These are phyloP conservation scores for Trypanosoma conorhini DNA, from an alignment of 208 protist species.

Conservation along the genomic window DNA sequence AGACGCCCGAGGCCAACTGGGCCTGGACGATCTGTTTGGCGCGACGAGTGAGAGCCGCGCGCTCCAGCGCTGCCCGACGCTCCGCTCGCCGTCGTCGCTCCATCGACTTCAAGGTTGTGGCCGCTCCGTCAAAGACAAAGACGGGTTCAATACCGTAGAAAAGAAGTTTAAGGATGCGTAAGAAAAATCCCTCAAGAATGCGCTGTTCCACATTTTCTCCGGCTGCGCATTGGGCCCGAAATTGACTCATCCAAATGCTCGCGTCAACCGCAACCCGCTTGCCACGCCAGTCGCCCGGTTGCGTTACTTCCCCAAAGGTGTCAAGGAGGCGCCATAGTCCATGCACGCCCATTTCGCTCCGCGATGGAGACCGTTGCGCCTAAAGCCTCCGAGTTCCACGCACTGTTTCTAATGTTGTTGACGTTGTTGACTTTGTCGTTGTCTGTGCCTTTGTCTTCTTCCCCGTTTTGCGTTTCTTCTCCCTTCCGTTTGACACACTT, in stretches of 20 bases:
- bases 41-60: conserved; percentile 41
- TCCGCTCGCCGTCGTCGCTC: conserved; percentile 58
- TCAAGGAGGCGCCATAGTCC: conserved; percentile 87
- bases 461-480: too few relatives aligned
- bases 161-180: conserved; percentile 85
- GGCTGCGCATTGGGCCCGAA: conserved; percentile 44
- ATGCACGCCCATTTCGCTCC: conserved; percentile 79
- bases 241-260: conserved; percentile 89
- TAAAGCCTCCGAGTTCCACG: neutral
- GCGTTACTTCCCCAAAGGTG: conserved; percentile 69
- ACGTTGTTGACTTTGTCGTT: neutral
- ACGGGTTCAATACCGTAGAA: conserved; percentile 87
- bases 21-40: conserved; percentile 73
- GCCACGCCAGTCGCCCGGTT: conserved; percentile 61
- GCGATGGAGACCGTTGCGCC: too few relatives aligned
- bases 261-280: conserved; percentile 85
- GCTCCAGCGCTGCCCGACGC: conserved; percentile 35
- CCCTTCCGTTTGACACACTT: too few relatives aligned
- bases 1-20: conserved; percentile 55
- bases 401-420: neutral
- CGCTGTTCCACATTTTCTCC: conserved; percentile 54
- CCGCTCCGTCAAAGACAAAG: conserved; percentile 87
- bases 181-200: conserved; percentile 78
- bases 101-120: conserved; percentile 53
- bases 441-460: too few relatives aligned